A percentile compares a stretch with the other conserved stretches of the same genome.
phyloP scores from a whole-genome alignment of 257 asterid species.

The Apocynum venetum region DNA sequence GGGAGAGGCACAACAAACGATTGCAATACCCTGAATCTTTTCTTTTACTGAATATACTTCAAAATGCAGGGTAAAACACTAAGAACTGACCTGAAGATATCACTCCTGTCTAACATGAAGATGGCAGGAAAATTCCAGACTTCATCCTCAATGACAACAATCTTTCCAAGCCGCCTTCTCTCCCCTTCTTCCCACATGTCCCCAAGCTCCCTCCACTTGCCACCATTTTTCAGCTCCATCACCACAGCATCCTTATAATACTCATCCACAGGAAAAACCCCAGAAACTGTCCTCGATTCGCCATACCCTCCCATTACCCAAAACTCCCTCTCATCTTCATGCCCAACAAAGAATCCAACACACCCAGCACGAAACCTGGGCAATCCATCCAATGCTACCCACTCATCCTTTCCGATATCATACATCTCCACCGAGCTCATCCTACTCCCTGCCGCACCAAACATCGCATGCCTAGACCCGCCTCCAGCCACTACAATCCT shows the following conservation, averaged over 20 bases:
- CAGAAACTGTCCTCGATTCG: conserved; percentile 67
- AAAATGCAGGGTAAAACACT: neutral
- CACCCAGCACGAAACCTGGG: conserved; percentile 97
- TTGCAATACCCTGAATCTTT: neutral
- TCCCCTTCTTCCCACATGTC: conserved; percentile 98
- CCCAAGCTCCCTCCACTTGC: conserved; percentile 88
- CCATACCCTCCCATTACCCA: conserved; percentile 99
- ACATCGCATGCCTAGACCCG: conserved; percentile 81
- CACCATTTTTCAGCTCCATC: conserved; percentile 72
- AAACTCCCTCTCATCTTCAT: conserved; percentile 52
- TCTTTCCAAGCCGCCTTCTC: conserved; percentile 67
- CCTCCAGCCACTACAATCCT: conserved; percentile 93
- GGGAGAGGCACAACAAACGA: neutral
- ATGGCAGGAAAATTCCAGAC: conserved; percentile 45
- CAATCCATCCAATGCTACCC: conserved; percentile 81
- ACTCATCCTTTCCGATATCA: conserved; percentile 73
- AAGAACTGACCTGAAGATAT: conserved; percentile 61
- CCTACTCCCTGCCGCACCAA: conserved; percentile 90
- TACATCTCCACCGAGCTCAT: conserved; percentile 95
- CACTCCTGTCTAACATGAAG: conserved; percentile 72
- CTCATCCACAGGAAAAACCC: conserved; percentile 88
- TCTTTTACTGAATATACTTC: neutral
- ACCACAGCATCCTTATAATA: conserved; percentile 79
- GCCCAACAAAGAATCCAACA: conserved; percentile 65
- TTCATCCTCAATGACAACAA: conserved; percentile 58